These are phyloP conservation scores for Stemphylium lycopersici DNA, from an alignment of 2,329 filamentous ascomycete species.

Conservation along the genomic window DNA sequence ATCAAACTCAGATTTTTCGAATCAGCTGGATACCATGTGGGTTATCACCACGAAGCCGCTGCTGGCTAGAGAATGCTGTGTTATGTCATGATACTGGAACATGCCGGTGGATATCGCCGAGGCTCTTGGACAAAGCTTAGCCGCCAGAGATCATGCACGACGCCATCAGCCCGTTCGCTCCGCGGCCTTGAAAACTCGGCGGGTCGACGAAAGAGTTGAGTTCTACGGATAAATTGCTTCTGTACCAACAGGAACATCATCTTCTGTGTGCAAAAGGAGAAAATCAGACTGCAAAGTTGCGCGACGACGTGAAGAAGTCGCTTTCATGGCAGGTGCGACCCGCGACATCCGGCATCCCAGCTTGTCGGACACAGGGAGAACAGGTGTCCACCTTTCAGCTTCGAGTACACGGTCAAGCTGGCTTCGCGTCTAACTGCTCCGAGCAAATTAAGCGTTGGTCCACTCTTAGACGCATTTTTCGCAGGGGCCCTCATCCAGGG, in stretches of 20 bases:
- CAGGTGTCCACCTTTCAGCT: not conserved
- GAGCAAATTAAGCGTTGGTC: conserved; percentile 12
- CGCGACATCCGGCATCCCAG: conserved; percentile 19
- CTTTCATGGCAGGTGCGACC: not conserved
- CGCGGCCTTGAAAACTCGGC: conserved; percentile 14
- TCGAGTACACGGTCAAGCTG: conserved; percentile 1
- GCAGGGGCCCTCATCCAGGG: conserved; percentile 11
- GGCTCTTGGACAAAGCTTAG: conserved; percentile 40
- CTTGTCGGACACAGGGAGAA: not conserved
- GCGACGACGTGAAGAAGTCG: not conserved
- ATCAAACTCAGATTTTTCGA: not conserved
- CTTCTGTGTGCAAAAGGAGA: conserved; percentile 1
- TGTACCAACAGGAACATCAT: conserved; percentile 1
- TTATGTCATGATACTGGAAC: conserved; percentile 27
- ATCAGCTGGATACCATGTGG: not conserved
- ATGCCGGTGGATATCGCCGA: conserved; percentile 32
- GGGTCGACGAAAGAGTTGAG: not conserved
- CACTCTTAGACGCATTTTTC: conserved; percentile 11
- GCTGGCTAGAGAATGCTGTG: not conserved
- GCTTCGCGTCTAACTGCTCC: conserved; percentile 6
- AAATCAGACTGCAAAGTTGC: not conserved
- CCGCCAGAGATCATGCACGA: conserved; percentile 26
- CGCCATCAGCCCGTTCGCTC: conserved; percentile 25
- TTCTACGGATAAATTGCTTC: conserved; percentile 17
- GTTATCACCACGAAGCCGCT: not conserved